These are phyloP conservation scores for Dactylonectria estremocensis DNA, from an alignment of 2,329 filamentous ascomycete species.

Conservation along the genomic window DNA sequence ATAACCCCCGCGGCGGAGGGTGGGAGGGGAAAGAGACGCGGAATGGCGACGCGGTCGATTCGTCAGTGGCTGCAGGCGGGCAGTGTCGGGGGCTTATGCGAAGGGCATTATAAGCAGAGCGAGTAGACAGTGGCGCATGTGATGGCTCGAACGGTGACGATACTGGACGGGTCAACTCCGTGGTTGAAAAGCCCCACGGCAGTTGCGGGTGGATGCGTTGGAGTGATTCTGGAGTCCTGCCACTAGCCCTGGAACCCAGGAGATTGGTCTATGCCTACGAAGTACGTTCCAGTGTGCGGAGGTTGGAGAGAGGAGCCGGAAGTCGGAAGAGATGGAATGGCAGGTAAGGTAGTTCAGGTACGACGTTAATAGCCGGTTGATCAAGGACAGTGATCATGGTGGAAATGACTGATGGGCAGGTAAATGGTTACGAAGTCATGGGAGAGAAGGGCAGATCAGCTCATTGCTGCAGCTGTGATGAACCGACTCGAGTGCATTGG, in stretches of 20 bases:
- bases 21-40: slow-evolving; percentile 18
- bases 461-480: slow-evolving; percentile 38
- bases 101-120: slow-evolving; percentile 30
- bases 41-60: slow-evolving; percentile 28
- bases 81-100: slow-evolving; percentile 30
- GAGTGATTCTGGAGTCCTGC: slow-evolving; percentile 31
- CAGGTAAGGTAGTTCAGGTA: slow-evolving; percentile 33
- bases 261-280: slow-evolving; percentile 20
- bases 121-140: slow-evolving; percentile 33
- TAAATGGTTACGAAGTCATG: slow-evolving; percentile 4
- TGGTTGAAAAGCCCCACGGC: slow-evolving; percentile 34
- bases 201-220: slow-evolving; percentile 40
- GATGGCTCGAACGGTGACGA: slow-evolving; percentile 32
- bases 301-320: slow-evolving; percentile 17
- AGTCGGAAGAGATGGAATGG: slow-evolving; percentile 19
- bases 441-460: slow-evolving; percentile 36
- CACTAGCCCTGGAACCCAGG: slow-evolving; percentile 32
- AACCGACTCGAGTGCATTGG: slow-evolving; percentile 25
- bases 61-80: slow-evolving; percentile 28
- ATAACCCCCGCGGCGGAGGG: background rate
- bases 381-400: slow-evolving; percentile 29
- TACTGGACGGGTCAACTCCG: slow-evolving; percentile 19
- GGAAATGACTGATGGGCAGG: slow-evolving; percentile 18
- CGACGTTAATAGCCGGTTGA: slow-evolving; percentile 32
- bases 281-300: background rate